Evolutionary conservation across 805 yeast species (phyloP).

Genomic region (Saccharomycopsis schoenii): DNA sequence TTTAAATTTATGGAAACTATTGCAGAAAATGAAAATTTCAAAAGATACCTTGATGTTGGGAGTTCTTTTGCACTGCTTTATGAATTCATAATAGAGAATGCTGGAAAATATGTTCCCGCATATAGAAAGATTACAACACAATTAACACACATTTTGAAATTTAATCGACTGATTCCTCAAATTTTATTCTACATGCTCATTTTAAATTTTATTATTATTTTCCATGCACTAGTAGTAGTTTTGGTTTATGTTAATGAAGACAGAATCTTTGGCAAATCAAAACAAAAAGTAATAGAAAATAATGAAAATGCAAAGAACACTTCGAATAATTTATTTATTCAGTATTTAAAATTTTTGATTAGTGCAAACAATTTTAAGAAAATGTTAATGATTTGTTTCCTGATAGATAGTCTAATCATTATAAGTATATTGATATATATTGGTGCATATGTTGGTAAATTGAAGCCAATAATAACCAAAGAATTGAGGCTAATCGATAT

Average conservation of each 20-base stretch:
- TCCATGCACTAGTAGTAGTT: neutral
- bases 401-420: constrained; percentile 18
- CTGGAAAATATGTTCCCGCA: neutral
- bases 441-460: constrained; percentile 1
- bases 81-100: neutral
- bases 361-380: neutral
- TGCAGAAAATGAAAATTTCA: neutral
- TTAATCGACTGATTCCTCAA: neutral
- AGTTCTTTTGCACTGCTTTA: neutral
- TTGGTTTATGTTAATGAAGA: neutral
- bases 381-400: neutral
- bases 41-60: neutral
- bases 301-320: neutral
- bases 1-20: constrained; percentile 20
- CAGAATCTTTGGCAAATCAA: neutral
- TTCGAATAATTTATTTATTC: neutral
- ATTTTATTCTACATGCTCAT: neutral
- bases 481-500: constrained; percentile 1
- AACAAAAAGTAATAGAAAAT: neutral
- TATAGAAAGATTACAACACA: neutral
- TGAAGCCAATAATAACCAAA: neutral
- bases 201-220: neutral
- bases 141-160: neutral
- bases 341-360: neutral
- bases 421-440: constrained; percentile 3